Percentiles rank a stretch among this genome's conserved stretches.
Evolutionary conservation across 352 stramenopile species (phyloP).

Genomic region (Bremia lactucae): DNA sequence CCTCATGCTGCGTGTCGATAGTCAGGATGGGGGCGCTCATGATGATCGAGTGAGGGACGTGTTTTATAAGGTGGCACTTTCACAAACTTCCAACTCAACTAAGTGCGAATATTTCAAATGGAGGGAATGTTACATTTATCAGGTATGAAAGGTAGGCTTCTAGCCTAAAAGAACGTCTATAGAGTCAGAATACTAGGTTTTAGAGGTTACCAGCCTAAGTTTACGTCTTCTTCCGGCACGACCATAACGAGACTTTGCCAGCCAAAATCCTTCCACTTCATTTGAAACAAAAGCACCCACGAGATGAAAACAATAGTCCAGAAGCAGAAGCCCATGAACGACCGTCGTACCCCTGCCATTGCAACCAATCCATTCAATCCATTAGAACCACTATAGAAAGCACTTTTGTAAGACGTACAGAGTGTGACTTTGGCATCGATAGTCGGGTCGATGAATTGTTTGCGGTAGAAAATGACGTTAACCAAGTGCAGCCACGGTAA

Average conservation of each 20-base stretch:
- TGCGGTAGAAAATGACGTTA: slow-evolving; percentile 76
- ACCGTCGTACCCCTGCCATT: slow-evolving; percentile 58
- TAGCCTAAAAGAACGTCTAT: too few species aligned
- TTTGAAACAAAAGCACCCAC: slow-evolving; percentile 73
- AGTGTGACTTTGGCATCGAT: slow-evolving; percentile 60
- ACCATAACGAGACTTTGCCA: slow-evolving; percentile 74
- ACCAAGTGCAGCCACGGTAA: slow-evolving; percentile 78
- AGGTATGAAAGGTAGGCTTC: too few species aligned
- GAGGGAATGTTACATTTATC: too few species aligned
- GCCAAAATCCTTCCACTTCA: slow-evolving; percentile 80
- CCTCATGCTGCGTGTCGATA: slow-evolving; percentile 96
- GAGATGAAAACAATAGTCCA: slow-evolving; percentile 61
- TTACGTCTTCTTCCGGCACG: slow-evolving; percentile 48
- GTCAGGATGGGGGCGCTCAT: slow-evolving; percentile 83
- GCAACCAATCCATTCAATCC: background rate
- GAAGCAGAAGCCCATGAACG: slow-evolving; percentile 57
- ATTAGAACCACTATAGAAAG: background rate
- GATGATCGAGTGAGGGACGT: slow-evolving; percentile 6
- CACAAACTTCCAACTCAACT: background rate
- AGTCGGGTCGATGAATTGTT: slow-evolving; percentile 60
- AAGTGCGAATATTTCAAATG: background rate
- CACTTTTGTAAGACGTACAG: slow-evolving; percentile 33
- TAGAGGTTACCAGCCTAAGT: slow-evolving; percentile 71
- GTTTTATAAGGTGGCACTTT: slow-evolving; percentile 23
- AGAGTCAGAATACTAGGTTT: too few species aligned